phyloP scores from a whole-genome alignment of 371 early-diverging fungal species.

The Synchytrium microbalum region DNA sequence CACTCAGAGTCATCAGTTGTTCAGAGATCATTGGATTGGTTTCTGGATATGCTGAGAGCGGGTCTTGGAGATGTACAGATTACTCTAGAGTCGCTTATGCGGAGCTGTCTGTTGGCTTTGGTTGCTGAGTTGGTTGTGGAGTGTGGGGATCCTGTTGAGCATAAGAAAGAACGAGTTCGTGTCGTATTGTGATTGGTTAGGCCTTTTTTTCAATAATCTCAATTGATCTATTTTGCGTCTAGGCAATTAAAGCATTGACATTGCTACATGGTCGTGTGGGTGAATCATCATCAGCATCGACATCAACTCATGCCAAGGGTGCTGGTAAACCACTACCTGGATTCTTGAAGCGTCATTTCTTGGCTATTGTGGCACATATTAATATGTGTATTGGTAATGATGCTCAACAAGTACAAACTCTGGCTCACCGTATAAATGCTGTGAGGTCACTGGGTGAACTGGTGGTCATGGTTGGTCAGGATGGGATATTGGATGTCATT shows the following conservation, averaged over 20 bases:
- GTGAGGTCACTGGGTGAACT: slow-evolving; percentile 19
- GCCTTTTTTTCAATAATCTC: slow-evolving; percentile 1
- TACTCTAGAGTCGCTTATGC: no score
- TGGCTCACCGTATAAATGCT: slow-evolving; percentile 16
- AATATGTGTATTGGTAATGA: slow-evolving; percentile 27
- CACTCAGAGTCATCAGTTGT: slow-evolving; percentile 6
- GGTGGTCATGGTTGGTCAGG: slow-evolving; percentile 20
- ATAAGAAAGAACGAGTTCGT: slow-evolving; percentile 13
- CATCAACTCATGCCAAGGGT: slow-evolving; percentile 1
- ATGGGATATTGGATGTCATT: slow-evolving; percentile 12
- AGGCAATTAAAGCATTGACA: slow-evolving; percentile 19
- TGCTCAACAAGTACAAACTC: background rate
- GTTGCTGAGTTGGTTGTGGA: slow-evolving; percentile 25
- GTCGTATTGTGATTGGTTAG: background rate
- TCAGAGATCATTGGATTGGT: background rate
- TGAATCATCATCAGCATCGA: background rate
- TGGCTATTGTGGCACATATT: slow-evolving; percentile 41
- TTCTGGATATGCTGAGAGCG: no score
- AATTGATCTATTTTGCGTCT: background rate
- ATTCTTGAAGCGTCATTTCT: slow-evolving; percentile 36
- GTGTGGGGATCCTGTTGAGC: slow-evolving; percentile 20
- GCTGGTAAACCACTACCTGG: slow-evolving; percentile 14
- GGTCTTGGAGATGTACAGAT: no score
- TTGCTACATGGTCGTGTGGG: slow-evolving; percentile 7
- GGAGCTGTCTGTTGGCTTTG: slow-evolving; percentile 14